Evolutionary conservation across 2,329 filamentous ascomycete genomes (phyloP).

Genomic region (Neobulgaria alba): DNA sequence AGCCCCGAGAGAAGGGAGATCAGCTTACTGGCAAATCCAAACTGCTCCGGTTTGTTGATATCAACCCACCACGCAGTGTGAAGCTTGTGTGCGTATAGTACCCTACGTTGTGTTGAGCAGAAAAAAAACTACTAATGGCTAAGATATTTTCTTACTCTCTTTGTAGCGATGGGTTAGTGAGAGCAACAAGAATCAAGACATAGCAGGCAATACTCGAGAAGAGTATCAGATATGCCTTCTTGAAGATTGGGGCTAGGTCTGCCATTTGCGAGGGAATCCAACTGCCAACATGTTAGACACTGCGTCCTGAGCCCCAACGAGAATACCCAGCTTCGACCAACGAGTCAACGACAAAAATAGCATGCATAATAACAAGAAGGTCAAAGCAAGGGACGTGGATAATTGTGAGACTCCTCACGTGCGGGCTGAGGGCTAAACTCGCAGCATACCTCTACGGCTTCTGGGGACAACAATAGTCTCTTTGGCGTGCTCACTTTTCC

Average conservation of each 20-base stretch:
- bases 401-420: background rate
- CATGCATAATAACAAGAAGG: too few species aligned
- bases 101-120: too few species aligned
- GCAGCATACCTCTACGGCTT: too few species aligned
- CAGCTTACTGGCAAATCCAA: constrained; percentile 72
- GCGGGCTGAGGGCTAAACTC: background rate
- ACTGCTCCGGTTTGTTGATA: constrained; percentile 66
- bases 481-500: too few species aligned
- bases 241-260: constrained; percentile 36
- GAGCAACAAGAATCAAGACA: constrained; percentile 52
- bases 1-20: background rate
- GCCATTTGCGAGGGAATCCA: constrained; percentile 11
- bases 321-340: too few species aligned
- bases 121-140: background rate
- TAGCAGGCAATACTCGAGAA: constrained; percentile 57
- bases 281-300: too few species aligned
- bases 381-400: background rate
- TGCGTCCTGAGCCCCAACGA: too few species aligned
- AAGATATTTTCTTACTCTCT: constrained; percentile 53
- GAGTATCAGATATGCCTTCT: constrained; percentile 40
- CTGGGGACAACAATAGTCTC: too few species aligned
- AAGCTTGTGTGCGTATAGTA: constrained; percentile 75
- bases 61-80: constrained; percentile 66
- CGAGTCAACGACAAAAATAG: too few species aligned
- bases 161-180: constrained; percentile 65